Conservation (phyloP, 495 filamentous ascomycete genomes). For the Aspergillus affinis region DNA sequence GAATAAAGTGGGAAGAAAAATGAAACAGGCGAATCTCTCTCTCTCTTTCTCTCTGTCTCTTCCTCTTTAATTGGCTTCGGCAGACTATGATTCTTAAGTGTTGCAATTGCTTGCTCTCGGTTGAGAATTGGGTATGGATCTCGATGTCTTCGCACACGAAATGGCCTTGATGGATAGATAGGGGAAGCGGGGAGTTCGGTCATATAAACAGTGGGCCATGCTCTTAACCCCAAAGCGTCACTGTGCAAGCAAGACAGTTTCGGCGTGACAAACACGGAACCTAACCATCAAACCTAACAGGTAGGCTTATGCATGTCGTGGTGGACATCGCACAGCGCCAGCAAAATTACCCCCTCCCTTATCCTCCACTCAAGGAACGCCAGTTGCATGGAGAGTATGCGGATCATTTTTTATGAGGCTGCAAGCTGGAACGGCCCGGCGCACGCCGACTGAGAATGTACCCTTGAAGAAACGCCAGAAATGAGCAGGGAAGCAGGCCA, state of each 20-base stretch:
- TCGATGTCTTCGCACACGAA: conserved; percentile 5
- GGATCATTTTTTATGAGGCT: conserved; percentile 50
- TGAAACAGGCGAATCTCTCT: not conserved
- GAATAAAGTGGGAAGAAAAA: not conserved
- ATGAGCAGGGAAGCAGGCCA: conserved; percentile 21
- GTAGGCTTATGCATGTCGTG: conserved; percentile 42
- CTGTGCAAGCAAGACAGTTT: conserved; percentile 27
- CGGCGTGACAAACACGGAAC: conserved; percentile 39
- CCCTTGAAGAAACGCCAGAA: conserved; percentile 44
- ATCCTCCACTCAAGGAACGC: conserved; percentile 40
- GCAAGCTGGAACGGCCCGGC: conserved; percentile 53
- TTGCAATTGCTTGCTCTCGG: not conserved
- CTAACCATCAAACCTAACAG: conserved; percentile 42
- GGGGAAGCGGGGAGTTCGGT: conserved; percentile 43
- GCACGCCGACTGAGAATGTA: conserved; percentile 45
- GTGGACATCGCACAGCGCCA: conserved; percentile 40
- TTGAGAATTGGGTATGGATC: not conserved
- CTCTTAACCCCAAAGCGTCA: conserved; percentile 28
- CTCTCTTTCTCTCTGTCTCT: not conserved
- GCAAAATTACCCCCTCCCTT: conserved; percentile 35
- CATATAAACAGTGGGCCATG: conserved; percentile 46
- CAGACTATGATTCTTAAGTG: not conserved
- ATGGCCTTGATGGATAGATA: conserved; percentile 30
- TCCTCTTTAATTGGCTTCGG: not conserved
- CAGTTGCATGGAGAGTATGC: conserved; percentile 40